Evolutionary conservation across 805 yeast genomes (phyloP).

Genomic region (Ogataea methanolica): DNA sequence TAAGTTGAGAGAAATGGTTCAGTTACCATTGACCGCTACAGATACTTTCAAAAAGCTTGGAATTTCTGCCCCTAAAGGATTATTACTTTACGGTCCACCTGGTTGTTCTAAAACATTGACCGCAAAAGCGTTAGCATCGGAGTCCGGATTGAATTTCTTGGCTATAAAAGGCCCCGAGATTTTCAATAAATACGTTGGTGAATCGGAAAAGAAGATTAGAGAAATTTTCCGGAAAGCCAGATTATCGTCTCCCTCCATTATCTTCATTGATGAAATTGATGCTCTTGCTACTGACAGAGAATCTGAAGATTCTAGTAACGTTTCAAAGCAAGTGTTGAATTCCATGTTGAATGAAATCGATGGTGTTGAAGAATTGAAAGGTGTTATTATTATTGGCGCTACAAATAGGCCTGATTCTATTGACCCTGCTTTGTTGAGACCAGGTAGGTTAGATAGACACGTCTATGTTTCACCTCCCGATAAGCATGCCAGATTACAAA

Average conservation of each 20-base stretch:
- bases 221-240: constrained; percentile 92
- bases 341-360: constrained; percentile 92
- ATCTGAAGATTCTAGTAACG: constrained; percentile 53
- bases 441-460: constrained; percentile 93
- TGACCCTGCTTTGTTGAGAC: constrained; percentile 89
- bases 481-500: constrained; percentile 69
- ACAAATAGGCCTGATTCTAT: constrained; percentile 93
- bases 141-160: constrained; percentile 86
- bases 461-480: constrained; percentile 94
- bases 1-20: constrained; percentile 84
- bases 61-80: constrained; percentile 88
- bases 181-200: constrained; percentile 93
- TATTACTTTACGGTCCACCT: constrained; percentile 93
- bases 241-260: constrained; percentile 89
- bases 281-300: constrained; percentile 82
- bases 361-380: constrained; percentile 92
- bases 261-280: constrained; percentile 95
- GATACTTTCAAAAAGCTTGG: constrained; percentile 76
- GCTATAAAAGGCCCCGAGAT: constrained; percentile 98
- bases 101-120: constrained; percentile 96
- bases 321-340: constrained; percentile 81
- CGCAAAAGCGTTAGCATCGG: constrained; percentile 94
- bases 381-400: constrained; percentile 93
- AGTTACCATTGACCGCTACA: constrained; percentile 80
- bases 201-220: constrained; percentile 87